Base-by-base conservation (phyloP, 768 basidiomycete species). In the Russula ochroleuca region DNA sequence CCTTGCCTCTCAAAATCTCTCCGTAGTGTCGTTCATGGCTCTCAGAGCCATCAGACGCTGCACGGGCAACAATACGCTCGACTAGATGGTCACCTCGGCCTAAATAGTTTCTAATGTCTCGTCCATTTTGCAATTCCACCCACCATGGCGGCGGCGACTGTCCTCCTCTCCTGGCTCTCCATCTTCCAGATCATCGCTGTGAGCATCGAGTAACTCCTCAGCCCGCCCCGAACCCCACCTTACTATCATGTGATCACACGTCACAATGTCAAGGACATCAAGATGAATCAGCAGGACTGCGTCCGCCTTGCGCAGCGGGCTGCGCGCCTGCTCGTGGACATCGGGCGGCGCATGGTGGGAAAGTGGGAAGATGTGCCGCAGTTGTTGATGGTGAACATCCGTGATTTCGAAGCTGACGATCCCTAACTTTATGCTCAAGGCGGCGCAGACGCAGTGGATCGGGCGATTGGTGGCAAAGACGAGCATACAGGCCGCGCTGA, bases 311-410 rank as follows among this genome's bases (percentile, higher is more conserved):
- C 69, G 5, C 62, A 66, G 17, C 49, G 68, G 17, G 61, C 68
- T 1, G 61, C 68, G 17, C 64, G 58, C n/a, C 43, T 69, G 23
- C 63, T 69, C 17, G 31, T 49, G 31, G 61, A 59, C 14, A 28
- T 69, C 0, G 67, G 62, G n/a, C 53, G n/a, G 38, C 68, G 63
- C n/a, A 69, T 69, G 69, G 68, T 69, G 33, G 69, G 69, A 38
- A 69, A 64, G 53, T 69, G 69, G 69, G 69, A 67, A 19, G 58
- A 63, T 13, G 69, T 65, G 11, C 69, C 69, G 19, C 49, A 51
- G 25, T 66, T 68, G 21, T 43, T 69, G 33, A 31, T 69, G 35
- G 65, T 67, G n/a, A 69, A 67, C 48, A 63, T 69, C 35, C 48
- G 50, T n/a, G 59, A 69, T 21, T 69, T 69, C n/a, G 65, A 69